Evolutionary conservation across 2,329 filamentous ascomycete species (phyloP), one percentile per base, ranked within the genome.

Genomic region (Proliferodiscus dingleyae): DNA sequence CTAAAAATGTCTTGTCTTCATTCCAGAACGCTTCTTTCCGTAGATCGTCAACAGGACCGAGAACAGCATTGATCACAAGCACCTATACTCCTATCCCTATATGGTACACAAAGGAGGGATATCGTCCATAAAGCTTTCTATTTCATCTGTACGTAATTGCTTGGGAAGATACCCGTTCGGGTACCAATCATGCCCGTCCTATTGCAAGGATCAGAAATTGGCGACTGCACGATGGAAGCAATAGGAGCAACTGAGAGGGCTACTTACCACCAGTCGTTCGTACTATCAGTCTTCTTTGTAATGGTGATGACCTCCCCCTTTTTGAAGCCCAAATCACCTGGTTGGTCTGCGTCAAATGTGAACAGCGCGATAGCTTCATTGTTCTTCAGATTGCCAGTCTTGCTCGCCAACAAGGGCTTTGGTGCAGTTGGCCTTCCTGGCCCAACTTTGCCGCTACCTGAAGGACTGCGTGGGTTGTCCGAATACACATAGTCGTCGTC

Each of bases 301-400:
- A 98, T 89, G 1, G 89, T 96, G 55, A 98, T 96, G 46, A 97
- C 68, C 23, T 98, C 93, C 16, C 93, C 93, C 74, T 98, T 98
- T 72, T 95, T 95, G 70, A 98, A 98, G 0, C 85, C 88, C 46
- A 97, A 66, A 64, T 98, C 91, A 4, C 91, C 91, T 0, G 89
- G 82, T 66, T 96, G 90, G 60, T 95, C 91, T 0, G 89, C 84
- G 52, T 97, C 91, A 63, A 98, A 98, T 2, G 87, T 95, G 68
- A 87, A 97, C 51, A 96, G 74, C 2, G 93, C 93, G 16, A 96
- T 75, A 0, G 89, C 93, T 68, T 97, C 88, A 56, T 96, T 89
- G 56, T 78, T 75, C 63, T 75, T 78, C 49, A 82, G 61, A 49
- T 71, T 51, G 0, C 71, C 72, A 39, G 77, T 70, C 66, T 81